Conservation (phyloP, 2,329 filamentous ascomycete species). For the Xylaria sp. region DNA sequence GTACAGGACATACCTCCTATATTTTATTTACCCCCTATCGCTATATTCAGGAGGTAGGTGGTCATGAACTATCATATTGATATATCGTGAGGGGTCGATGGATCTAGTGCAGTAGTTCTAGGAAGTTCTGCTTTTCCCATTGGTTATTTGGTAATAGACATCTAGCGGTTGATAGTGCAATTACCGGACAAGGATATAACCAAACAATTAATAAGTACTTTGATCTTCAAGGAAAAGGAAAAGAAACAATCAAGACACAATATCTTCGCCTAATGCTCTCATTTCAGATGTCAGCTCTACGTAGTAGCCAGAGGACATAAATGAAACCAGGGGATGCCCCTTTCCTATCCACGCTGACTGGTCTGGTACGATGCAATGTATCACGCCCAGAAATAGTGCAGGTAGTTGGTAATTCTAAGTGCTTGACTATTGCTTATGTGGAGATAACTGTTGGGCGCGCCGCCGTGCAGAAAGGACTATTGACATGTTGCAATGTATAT, state of each 20-base stretch:
- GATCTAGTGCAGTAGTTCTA: background rate
- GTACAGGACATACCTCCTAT: background rate
- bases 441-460: conserved; percentile 29
- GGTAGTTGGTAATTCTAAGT: background rate
- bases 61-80: background rate
- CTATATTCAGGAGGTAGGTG: background rate
- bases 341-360: conserved; percentile 9
- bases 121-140: background rate
- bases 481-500: background rate
- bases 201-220: background rate
- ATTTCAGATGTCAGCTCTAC: conserved; percentile 19
- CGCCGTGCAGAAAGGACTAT: conserved; percentile 18
- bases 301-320: background rate
- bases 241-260: conserved; percentile 13
- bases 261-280: conserved; percentile 19
- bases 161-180: background rate
- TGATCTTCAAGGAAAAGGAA: conserved; percentile 4
- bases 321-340: conserved; percentile 27
- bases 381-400: conserved; percentile 1
- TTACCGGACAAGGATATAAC: conserved; percentile 2
- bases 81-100: conserved; percentile 3
- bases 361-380: conserved; percentile 18
- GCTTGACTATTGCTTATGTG: conserved; percentile 7
- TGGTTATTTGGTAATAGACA: background rate
- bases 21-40: background rate